Percentiles rank a stretch among this genome's conserved stretches.
These are phyloP conservation scores for Rhynchosporium graminicola DNA, from an alignment of 2,329 filamentous ascomycete genomes.

Conservation along the genomic window DNA sequence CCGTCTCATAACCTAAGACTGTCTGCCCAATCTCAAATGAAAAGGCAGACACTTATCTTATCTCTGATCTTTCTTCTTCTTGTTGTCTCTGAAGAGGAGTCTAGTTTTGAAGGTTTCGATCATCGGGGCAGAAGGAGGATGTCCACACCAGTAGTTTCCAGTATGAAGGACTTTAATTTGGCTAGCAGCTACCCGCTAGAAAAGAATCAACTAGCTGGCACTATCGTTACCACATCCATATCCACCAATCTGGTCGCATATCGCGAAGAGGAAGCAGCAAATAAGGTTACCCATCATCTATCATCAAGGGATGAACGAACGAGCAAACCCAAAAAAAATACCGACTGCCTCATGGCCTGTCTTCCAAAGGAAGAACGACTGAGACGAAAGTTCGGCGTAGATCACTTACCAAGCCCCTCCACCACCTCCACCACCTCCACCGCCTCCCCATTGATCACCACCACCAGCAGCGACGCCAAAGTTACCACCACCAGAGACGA, in stretches of 20 bases:
- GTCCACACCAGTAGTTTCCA: not conserved
- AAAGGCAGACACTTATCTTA: not conserved
- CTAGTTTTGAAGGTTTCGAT: not conserved
- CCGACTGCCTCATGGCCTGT: conserved; percentile 10
- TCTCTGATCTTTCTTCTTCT: not conserved
- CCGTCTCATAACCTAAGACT: too few species aligned
- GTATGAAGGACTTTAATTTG: conserved; percentile 7
- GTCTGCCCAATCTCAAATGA: too few species aligned
- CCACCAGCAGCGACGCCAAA: conserved; percentile 7
- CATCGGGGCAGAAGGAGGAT: not conserved
- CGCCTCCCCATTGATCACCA: not conserved
- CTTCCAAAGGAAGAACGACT: not conserved
- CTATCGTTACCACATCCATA: not conserved
- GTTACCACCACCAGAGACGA: conserved; percentile 5
- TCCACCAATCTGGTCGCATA: conserved; percentile 5
- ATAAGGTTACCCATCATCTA: conserved; percentile 8
- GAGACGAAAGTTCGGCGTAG: conserved; percentile 1
- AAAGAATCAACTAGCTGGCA: conserved; percentile 6
- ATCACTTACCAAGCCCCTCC: conserved; percentile 6
- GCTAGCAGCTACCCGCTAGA: not conserved
- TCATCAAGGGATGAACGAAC: conserved; percentile 6
- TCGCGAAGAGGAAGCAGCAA: not conserved
- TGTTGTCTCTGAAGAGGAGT: not conserved
- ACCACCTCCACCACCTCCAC: not conserved
- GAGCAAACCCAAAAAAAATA: conserved; percentile 5